Percentiles rank a stretch among this genome's conserved stretches.
phyloP scores from a whole-genome alignment of 768 basidiomycete genomes.

The Rickenella mellea region DNA sequence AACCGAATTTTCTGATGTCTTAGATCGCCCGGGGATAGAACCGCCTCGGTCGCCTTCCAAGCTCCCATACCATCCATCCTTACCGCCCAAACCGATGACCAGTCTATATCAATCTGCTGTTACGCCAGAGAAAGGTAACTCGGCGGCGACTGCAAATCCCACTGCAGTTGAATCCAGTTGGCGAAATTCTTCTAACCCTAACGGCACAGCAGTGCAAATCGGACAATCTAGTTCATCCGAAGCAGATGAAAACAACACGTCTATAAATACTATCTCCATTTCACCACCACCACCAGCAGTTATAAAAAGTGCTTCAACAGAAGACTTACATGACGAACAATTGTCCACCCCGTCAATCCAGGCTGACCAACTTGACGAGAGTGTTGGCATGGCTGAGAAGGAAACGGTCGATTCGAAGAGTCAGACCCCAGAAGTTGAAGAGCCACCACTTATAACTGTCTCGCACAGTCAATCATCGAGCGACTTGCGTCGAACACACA shows the following conservation, averaged over 20 bases:
- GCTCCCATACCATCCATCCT: conserved; percentile 31
- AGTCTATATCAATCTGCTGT: no score
- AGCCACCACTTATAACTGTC: conserved; percentile 15
- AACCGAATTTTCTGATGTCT: conserved; percentile 6
- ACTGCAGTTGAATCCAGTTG: conserved; percentile 8
- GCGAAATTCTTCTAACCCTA: conserved; percentile 7
- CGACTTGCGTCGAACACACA: conserved; percentile 31
- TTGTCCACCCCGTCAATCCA: conserved; percentile 48
- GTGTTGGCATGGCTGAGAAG: no score
- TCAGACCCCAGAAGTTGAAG: conserved; percentile 29
- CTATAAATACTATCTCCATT: conserved; percentile 2
- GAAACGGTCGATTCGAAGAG: no score
- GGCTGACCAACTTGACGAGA: conserved; percentile 41
- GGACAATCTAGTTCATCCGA: not conserved
- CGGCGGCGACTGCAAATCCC: conserved; percentile 13
- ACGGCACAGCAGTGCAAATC: conserved; percentile 9
- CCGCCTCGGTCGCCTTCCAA: no score
- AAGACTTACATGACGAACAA: conserved; percentile 18
- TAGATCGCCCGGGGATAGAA: no score
- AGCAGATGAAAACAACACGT: conserved; percentile 9
- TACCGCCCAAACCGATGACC: conserved; percentile 36
- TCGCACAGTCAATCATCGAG: conserved; percentile 24
- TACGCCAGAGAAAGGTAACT: no score
- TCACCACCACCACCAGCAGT: not conserved
- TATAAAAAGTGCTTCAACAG: conserved; percentile 7